Percentiles rank a stretch among this genome's conserved stretches.
Conservation (phyloP, 176 grass and related monocot genomes). For the sorghum (Sorghum bicolor) region Sorghum_bicolor_NCBIv3 NC_012872.2:68355001-68355500, state of each 20-base stretch:
- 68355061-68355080: conserved; percentile 21
- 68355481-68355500: conserved; percentile 80
- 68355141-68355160: conserved; percentile 27
- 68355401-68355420: conserved; percentile 81
- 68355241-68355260: neutral
- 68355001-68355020: neutral
- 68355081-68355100: conserved; percentile 83
- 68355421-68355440: conserved; percentile 76
- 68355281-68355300: conserved; percentile 84
- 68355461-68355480: conserved; percentile 93
- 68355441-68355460: conserved; percentile 99
- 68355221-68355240: conserved; percentile 5
- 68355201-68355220: neutral
- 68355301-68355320: conserved; percentile 87
- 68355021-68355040: neutral
- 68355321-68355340: conserved; percentile 90
- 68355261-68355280: conserved; percentile 91
- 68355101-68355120: conserved; percentile 83
- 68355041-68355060: neutral
- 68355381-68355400: conserved; percentile 91
- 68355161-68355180: neutral
- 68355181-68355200: neutral
- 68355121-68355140: conserved; percentile 96
- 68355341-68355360: conserved; percentile 95
- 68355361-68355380: conserved; percentile 87